Evolutionary conservation across 1,284 basidiomycete genomes (phyloP), one percentile per base, ranked within the genome.

Genomic region (Ceratobasidium sp.): DNA sequence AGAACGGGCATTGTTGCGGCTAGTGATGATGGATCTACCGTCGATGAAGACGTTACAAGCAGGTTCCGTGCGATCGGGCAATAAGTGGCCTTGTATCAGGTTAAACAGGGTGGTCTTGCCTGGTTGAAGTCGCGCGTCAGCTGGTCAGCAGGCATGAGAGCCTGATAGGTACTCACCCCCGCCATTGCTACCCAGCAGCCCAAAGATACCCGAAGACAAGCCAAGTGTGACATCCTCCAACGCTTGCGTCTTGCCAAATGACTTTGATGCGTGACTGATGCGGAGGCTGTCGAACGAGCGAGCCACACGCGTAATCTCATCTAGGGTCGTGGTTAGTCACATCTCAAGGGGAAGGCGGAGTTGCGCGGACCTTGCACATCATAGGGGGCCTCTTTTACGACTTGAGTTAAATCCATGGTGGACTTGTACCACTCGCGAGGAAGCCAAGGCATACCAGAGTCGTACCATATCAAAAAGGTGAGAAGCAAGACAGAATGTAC

Each of bases 131-230:
- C 1, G 23, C 5, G 38, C 11, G 21, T 44, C 40, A 67, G 49
- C 6, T 42, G 18, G 9, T n/a, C 12, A 14, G 12, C 12, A 44
- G 1, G 33, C 11, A 28, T 53, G 18, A 6, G 23, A 11, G n/a
- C 46, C 1, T 40, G 30, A 7, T 14, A 14, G 16, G 23, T 56
- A 25, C 63, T 53, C 16, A 42, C 63, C 89, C 3, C 90, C 92
- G 0, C 92, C 92, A 75, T 93, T 94, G 0, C 91, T 91, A 1
- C 91, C 92, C 16, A 93, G 83, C 74, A 94, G 79, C 3, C 89
- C 89, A 75, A 92, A 91, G 1, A 87, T 88, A 56, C 90, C 84
- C 18, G 79, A 79, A 0, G 85, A 81, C 12, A 93, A 87, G 0
- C 86, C 88, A 75, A 93, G 87, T 73, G 86, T 89, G 51, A 92